phyloP scores from a whole-genome alignment of 2,329 filamentous ascomycete species.

The Penicillium sp. region DNA sequence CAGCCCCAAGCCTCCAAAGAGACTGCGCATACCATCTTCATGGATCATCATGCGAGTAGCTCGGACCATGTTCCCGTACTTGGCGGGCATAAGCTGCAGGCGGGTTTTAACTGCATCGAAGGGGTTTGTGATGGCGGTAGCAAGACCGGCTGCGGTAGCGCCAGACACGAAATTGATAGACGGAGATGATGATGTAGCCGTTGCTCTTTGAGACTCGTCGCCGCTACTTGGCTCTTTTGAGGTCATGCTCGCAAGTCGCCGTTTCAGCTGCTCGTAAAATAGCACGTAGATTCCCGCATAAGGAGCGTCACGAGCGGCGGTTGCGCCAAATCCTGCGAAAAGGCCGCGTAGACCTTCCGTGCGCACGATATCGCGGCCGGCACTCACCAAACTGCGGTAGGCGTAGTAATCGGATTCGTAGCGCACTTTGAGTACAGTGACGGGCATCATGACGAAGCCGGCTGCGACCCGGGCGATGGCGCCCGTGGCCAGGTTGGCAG shows the following conservation, averaged over 20 bases:
- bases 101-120: constrained; percentile 97
- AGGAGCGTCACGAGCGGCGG: constrained; percentile 89
- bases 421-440: constrained; percentile 94
- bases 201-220: constrained; percentile 20
- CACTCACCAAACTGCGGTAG: constrained; percentile 76
- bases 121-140: constrained; percentile 89
- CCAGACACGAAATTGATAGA: constrained; percentile 86
- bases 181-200: constrained; percentile 31
- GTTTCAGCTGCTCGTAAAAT: constrained; percentile 73
- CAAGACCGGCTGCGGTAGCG: constrained; percentile 76
- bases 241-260: constrained; percentile 34
- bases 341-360: constrained; percentile 80
- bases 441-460: constrained; percentile 90
- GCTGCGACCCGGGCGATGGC: constrained; percentile 82
- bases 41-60: constrained; percentile 76
- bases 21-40: constrained; percentile 77
- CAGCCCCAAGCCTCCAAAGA: constrained; percentile 84
- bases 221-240: constrained; percentile 9
- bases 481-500: constrained; percentile 83
- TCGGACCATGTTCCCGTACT: constrained; percentile 81
- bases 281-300: constrained; percentile 95
- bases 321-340: constrained; percentile 92
- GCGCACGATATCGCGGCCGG: constrained; percentile 73
- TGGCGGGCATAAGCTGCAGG: constrained; percentile 82
- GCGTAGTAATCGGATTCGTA: constrained; percentile 88